Base-by-base conservation (phyloP, 2,329 filamentous ascomycete species). In the Escovopsis sp. region DNA sequence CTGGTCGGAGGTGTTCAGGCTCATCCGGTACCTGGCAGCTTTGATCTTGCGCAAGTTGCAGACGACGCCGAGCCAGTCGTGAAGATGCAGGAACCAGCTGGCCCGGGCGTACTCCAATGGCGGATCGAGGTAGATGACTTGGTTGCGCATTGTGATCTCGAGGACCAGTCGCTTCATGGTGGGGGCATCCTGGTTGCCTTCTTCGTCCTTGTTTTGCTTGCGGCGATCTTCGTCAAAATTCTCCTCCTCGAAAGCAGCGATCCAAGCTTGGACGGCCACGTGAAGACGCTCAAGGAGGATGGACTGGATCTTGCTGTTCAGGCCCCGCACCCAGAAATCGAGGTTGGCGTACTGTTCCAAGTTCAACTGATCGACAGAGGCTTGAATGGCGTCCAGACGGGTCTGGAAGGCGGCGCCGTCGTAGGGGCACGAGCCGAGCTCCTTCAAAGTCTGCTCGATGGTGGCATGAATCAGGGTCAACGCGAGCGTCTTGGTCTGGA, bases 71-170 rank as follows among this genome's bases (percentile, higher is more conserved):
- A 98, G 75, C 91, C 91, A 98, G 32, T 86, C 77, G 53, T 96
- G 88, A 35, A 99, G 72, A 52, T 95, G 88, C 15, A 82, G 72
- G 56, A 94, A 85, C 91, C 93, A 99, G 57, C 82, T 89, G 11
- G 89, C 88, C 50, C 88, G 78, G 12, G 91, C 88, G 58, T 81
- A 91, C 58, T 94, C 87, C 41, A 96, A 69, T 5, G 91, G 91
- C 4, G 91, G 93, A 42, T 95, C 91, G 26, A 98, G 75, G 56
- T 94, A 94, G 51, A 99, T 94, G 50, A 95, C 83, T 60, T 98
- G 91, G 54, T 96, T 96, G 30, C 85, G 84, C 86, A 98, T 98
- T 6, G 86, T 91, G 43, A 99, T 82, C 59, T 98, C 91, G 52
- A 95, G 85, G 12, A 91, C 72, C 23, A 94, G 73, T 28, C 74